phyloP scores from a whole-genome alignment of 352 stramenopile genomes.

The Thalassiosira hispida region DNA sequence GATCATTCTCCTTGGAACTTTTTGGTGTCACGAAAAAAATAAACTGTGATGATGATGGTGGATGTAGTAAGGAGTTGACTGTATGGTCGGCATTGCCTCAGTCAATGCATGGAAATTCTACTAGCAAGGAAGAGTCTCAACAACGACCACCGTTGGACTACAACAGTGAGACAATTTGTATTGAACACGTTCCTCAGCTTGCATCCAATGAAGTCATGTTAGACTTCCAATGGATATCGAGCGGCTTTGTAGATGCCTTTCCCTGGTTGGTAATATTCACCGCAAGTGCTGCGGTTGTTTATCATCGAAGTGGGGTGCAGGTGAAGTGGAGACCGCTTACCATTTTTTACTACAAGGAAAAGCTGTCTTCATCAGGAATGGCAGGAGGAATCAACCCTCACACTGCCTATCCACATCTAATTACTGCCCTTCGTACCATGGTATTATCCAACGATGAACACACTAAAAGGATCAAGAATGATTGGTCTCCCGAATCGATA shows the following conservation, averaged over 20 bases:
- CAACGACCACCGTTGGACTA: slow-evolving; percentile 44
- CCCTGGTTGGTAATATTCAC: slow-evolving; percentile 73
- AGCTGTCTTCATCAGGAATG: neutral
- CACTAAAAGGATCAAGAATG: slow-evolving; percentile 43
- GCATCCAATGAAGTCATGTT: slow-evolving; percentile 51
- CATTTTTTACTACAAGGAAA: slow-evolving; percentile 57
- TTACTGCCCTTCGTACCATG: slow-evolving; percentile 53
- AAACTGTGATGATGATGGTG: neutral
- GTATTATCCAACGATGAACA: slow-evolving; percentile 61
- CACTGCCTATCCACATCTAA: slow-evolving; percentile 70
- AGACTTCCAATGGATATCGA: slow-evolving; percentile 77
- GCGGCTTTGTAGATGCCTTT: slow-evolving; percentile 73
- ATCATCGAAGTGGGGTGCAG: slow-evolving; percentile 49
- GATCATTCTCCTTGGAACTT: slow-evolving; percentile 59
- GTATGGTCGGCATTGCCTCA: slow-evolving; percentile 63
- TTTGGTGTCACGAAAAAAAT: slow-evolving; percentile 60
- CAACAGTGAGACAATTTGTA: slow-evolving; percentile 45
- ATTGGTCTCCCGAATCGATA: slow-evolving; percentile 82
- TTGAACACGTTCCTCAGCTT: slow-evolving; percentile 39
- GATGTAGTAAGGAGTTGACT: slow-evolving; percentile 56
- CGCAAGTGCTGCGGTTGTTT: slow-evolving; percentile 55
- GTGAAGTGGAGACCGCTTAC: slow-evolving; percentile 60
- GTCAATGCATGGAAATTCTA: slow-evolving; percentile 18
- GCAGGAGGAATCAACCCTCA: slow-evolving; percentile 36
- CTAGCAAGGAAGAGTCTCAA: neutral